Evolutionary conservation across 768 basidiomycete species (phyloP).

Genomic region (Exidia glandulosa): DNA sequence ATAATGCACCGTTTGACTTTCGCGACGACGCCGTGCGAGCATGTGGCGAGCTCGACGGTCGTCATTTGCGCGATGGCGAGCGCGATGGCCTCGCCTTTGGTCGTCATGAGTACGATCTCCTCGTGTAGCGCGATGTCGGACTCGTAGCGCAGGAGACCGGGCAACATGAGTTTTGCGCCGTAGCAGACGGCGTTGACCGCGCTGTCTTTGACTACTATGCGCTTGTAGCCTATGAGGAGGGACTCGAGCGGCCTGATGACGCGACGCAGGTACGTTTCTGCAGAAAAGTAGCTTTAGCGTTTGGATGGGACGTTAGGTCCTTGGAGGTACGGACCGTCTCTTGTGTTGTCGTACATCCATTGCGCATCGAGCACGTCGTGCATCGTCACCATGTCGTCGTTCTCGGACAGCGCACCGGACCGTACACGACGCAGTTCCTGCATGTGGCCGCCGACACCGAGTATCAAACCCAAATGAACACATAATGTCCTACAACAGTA

Average conservation of each 20-base stretch:
- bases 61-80: slow-evolving; percentile 96
- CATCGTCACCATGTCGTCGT: slow-evolving; percentile 98
- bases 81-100: slow-evolving; percentile 94
- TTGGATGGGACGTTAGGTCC: slow-evolving; percentile 5
- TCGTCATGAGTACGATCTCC: slow-evolving; percentile 97
- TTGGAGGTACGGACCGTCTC: slow-evolving; percentile 57
- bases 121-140: slow-evolving; percentile 89
- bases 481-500: slow-evolving; percentile 70
- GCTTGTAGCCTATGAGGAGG: slow-evolving; percentile 90
- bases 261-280: slow-evolving; percentile 93
- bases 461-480: slow-evolving; percentile 86
- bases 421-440: slow-evolving; percentile 93
- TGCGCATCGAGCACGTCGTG: slow-evolving; percentile 99
- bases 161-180: slow-evolving; percentile 99
- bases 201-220: slow-evolving; percentile 97
- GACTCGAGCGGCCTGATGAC: slow-evolving; percentile 92
- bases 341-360: slow-evolving; percentile 94
- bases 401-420: slow-evolving; percentile 93
- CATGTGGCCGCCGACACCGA: slow-evolving; percentile 99
- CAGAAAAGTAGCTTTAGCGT: slow-evolving; percentile 6
- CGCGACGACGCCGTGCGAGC: slow-evolving; percentile 97
- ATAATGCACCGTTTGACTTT: slow-evolving; percentile 99
- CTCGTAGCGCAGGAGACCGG: slow-evolving; percentile 93
- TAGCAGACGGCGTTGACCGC: slow-evolving; percentile 99
- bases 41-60: slow-evolving; percentile 93